A percentile compares a stretch with the other conserved stretches of the same genome.
These are phyloP conservation scores for Tolypocladium ovalisporum DNA, from an alignment of 2,329 filamentous ascomycete genomes.

Conservation along the genomic window DNA sequence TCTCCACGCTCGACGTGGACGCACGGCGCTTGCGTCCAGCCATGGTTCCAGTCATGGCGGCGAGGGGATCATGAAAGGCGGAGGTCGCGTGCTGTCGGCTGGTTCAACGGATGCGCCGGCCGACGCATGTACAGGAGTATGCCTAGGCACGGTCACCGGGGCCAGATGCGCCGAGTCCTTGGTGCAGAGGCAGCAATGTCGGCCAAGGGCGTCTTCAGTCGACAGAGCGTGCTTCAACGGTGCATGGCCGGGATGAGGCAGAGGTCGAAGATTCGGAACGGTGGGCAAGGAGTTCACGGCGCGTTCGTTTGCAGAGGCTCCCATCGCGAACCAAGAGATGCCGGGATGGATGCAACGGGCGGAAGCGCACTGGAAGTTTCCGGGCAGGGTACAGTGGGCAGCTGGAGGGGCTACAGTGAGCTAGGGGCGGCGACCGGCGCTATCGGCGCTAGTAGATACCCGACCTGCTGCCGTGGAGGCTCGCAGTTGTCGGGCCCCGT, in stretches of 20 bases:
- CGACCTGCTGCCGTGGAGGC: no score
- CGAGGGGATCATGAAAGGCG: constrained; percentile 7
- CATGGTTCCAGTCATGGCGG: constrained; percentile 16
- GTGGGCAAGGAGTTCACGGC: no score
- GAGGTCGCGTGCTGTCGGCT: background rate
- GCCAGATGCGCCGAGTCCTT: background rate
- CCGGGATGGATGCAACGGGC: background rate
- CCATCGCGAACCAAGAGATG: background rate
- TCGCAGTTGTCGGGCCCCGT: background rate
- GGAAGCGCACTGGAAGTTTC: background rate
- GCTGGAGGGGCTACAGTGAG: background rate
- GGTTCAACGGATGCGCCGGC: background rate
- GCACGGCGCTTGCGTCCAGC: constrained; percentile 26
- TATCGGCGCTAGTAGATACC: background rate
- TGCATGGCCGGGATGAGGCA: background rate
- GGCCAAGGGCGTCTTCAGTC: background rate
- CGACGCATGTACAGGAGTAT: background rate
- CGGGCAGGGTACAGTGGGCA: background rate
- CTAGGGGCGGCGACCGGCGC: background rate
- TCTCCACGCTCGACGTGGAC: constrained; percentile 34
- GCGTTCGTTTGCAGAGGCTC: background rate
- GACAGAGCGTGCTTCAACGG: background rate
- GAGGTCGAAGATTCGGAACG: background rate
- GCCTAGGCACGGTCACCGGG: background rate
- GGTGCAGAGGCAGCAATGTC: background rate